Conservation (phyloP, 1,284 basidiomycete species). For the Dichomitus squalens region DNA sequence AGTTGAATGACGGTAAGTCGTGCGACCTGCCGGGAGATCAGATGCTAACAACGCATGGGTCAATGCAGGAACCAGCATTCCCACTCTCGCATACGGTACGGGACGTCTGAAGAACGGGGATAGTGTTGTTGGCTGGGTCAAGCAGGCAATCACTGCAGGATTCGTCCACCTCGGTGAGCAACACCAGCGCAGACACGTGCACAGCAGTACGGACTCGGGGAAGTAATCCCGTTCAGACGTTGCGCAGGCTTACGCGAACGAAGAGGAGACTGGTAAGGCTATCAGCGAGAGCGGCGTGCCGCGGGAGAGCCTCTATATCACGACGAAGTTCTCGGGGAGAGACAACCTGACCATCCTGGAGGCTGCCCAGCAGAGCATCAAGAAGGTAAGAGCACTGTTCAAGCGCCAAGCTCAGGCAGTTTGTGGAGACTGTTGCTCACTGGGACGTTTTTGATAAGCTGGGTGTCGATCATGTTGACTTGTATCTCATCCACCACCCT, state of each 20-base stretch:
- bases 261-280: slow-evolving; percentile 41
- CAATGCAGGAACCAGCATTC: slow-evolving; percentile 45
- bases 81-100: slow-evolving; percentile 59
- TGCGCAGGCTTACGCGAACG: slow-evolving; percentile 41
- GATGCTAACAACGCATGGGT: neutral
- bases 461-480: slow-evolving; percentile 67
- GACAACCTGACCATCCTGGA: slow-evolving; percentile 40
- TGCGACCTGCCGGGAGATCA: neutral
- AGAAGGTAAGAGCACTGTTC: slow-evolving; percentile 25
- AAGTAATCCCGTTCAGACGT: slow-evolving; percentile 24
- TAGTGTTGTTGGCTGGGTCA: slow-evolving; percentile 31
- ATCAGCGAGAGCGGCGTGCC: slow-evolving; percentile 39
- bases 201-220: neutral
- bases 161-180: slow-evolving; percentile 34
- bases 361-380: slow-evolving; percentile 34
- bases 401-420: no score
- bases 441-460: slow-evolving; percentile 43
- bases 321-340: slow-evolving; percentile 57
- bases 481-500: slow-evolving; percentile 73
- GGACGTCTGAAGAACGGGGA: slow-evolving; percentile 49
- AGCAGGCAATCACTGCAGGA: slow-evolving; percentile 33
- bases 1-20: slow-evolving; percentile 55
- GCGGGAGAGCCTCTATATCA: slow-evolving; percentile 40
- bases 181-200: no score
- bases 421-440: no score